Conservation (phyloP, 2,329 filamentous ascomycete species). For the Lithohypha guttulata region DNA sequence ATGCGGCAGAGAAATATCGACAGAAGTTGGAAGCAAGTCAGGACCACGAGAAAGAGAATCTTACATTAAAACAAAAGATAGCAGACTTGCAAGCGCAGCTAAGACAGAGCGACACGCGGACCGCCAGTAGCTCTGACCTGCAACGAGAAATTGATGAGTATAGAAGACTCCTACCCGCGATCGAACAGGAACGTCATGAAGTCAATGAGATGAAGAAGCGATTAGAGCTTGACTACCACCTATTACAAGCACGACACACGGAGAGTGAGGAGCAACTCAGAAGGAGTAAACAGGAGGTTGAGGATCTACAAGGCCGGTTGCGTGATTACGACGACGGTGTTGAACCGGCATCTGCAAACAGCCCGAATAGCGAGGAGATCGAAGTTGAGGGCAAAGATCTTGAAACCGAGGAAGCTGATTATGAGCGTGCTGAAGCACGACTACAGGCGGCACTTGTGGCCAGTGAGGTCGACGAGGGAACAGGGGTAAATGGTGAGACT, state of each 20-base stretch:
- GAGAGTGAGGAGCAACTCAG: conserved; percentile 32
- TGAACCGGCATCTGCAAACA: conserved; percentile 5
- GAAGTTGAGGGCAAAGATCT: conserved; percentile 11
- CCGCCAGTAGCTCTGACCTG: conserved; percentile 17
- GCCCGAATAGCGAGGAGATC: neutral
- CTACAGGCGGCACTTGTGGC: conserved; percentile 3
- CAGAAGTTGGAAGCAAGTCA: conserved; percentile 40
- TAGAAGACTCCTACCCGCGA: conserved; percentile 34
- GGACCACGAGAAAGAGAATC: conserved; percentile 39
- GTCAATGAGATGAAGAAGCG: conserved; percentile 39
- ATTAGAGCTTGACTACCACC: conserved; percentile 39
- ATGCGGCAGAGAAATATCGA: conserved; percentile 39
- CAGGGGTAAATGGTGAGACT: neutral
- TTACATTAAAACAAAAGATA: conserved; percentile 35
- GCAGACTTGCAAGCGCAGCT: conserved; percentile 37
- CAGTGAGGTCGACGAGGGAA: neutral
- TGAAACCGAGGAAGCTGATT: conserved; percentile 18
- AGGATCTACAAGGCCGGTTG: conserved; percentile 20
- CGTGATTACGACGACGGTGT: conserved; percentile 20
- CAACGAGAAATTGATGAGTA: conserved; percentile 27
- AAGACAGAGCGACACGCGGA: conserved; percentile 34
- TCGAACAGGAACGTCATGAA: conserved; percentile 39
- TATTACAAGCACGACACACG: conserved; percentile 34
- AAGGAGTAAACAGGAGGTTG: conserved; percentile 20
- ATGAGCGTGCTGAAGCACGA: conserved; percentile 17